These are phyloP conservation scores for Boletus rubropictus DNA, from an alignment of 768 basidiomycete genomes.

Conservation along the genomic window DNA sequence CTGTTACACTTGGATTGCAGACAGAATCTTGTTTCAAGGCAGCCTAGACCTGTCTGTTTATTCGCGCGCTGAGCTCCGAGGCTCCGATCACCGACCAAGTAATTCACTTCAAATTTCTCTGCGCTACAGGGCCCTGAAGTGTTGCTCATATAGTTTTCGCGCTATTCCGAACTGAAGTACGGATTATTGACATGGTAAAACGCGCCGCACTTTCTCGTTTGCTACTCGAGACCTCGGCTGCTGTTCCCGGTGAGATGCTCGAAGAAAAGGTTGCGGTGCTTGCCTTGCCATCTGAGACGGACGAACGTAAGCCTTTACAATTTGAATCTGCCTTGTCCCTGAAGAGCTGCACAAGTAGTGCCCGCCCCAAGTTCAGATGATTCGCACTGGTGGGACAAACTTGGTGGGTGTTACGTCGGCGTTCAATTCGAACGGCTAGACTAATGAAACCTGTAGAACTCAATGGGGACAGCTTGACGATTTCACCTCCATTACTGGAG, in stretches of 20 bases:
- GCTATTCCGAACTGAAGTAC: conserved; percentile 70
- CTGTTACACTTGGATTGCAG: conserved; percentile 36
- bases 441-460: conserved; percentile 10
- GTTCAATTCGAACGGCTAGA: not conserved
- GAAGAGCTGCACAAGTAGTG: conserved; percentile 39
- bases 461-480: conserved; percentile 14
- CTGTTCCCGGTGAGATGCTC: conserved; percentile 59
- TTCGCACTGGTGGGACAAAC: conserved; percentile 70
- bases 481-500: conserved; percentile 40
- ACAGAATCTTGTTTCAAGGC: conserved; percentile 89
- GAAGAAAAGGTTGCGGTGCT: conserved; percentile 66
- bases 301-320: conserved; percentile 27
- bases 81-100: conserved; percentile 98
- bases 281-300: conserved; percentile 39
- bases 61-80: conserved; percentile 73
- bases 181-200: conserved; percentile 74
- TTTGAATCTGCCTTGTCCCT: conserved; percentile 1
- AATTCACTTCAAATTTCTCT: conserved; percentile 5
- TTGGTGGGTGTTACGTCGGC: conserved; percentile 40
- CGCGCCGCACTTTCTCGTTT: conserved; percentile 63
- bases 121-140: conserved; percentile 1
- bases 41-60: conserved; percentile 73
- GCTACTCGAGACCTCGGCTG: conserved; percentile 57
- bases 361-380: conserved; percentile 83
- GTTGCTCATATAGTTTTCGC: conserved; percentile 59